Evolutionary conservation across 2,329 filamentous ascomycete species (phyloP).

Genomic region (Sodiomyces alkalinus): DNA sequence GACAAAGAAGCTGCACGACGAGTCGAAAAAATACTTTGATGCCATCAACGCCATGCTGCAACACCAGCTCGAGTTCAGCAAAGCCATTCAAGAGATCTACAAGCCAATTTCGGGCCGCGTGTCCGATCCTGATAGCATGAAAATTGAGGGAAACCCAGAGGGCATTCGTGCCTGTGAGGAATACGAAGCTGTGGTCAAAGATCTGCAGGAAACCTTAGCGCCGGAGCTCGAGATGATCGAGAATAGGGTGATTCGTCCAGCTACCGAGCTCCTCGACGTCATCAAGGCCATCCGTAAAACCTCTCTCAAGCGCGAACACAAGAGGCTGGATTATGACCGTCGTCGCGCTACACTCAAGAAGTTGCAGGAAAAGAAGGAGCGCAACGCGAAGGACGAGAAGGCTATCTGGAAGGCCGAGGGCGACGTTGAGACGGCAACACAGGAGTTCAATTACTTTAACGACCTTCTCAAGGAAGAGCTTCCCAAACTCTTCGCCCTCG

Average conservation of each 20-base stretch:
- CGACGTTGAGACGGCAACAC: conserved; percentile 78
- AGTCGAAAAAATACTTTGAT: conserved; percentile 93
- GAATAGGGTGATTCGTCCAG: conserved; percentile 74
- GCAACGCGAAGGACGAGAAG: conserved; percentile 91
- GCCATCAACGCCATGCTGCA: conserved; percentile 96
- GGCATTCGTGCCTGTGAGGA: conserved; percentile 93
- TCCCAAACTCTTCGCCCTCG: conserved; percentile 76
- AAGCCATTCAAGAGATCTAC: conserved; percentile 92
- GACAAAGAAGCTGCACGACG: conserved; percentile 93
- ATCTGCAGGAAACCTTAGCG: conserved; percentile 73
- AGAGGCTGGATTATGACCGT: conserved; percentile 91
- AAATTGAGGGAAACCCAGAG: conserved; percentile 75
- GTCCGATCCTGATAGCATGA: conserved; percentile 77
- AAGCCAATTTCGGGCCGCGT: conserved; percentile 93
- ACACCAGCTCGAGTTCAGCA: conserved; percentile 96
- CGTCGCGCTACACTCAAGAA: conserved; percentile 77
- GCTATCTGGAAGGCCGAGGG: conserved; percentile 90
- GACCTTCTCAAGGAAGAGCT: conserved; percentile 92
- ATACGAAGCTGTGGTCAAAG: conserved; percentile 81
- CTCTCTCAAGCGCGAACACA: conserved; percentile 82
- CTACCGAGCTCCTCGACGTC: conserved; percentile 83
- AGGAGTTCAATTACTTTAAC: conserved; percentile 97
- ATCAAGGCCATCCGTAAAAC: conserved; percentile 92
- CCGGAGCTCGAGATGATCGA: conserved; percentile 98
- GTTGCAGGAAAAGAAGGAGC: conserved; percentile 94